Base-by-base conservation (phyloP, 257 asterid genomes). In the Ocimum tenuiflorum region DNA sequence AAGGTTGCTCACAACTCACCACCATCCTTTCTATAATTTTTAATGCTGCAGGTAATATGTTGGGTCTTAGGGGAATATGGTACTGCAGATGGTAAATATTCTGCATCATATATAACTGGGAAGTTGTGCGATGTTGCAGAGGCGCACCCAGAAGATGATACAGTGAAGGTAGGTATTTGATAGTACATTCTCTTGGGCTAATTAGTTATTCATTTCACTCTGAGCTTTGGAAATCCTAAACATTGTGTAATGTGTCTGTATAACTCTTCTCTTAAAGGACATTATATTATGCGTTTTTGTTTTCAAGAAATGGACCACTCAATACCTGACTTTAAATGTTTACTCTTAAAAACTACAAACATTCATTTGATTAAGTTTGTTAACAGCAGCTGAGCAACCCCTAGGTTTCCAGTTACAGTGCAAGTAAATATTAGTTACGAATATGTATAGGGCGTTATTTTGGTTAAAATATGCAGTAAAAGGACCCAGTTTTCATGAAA, bases 31-130 rank as follows among this genome's bases (percentile, higher is more conserved):
- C 47, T 41, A 15, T 65, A 7, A 39, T 68, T 62, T 47, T 53
- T 59, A 54, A 62, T 57, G 41, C 63, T 53, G 35, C 80, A 94
- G 99, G 96, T 94, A 60, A 94, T 94, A 74, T 94, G 99, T 68
- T 94, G 99, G 99, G 96, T 94, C 65, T 74, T 94, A 78, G 99
- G 99, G 63, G 99, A 94, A 83, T 90, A 90, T 75, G 97, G 97
- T 71, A 86, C 92, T 72, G 95, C 91, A 65, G 96, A 83, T 82
- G 95, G 94, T 61, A 90, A 85, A 73, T 82, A 86, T 77, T 84
- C 99, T 63, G 94, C 99, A 65, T 85, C 97, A 52, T 88, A 94
- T 82, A 85, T 90, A 60, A 81, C 85, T 53, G 99, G 99, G 57
- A 94, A 90, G 78, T 81, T 94, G 77, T 83, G 94, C 76, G 99